Conservation (phyloP, 2,329 filamentous ascomycete species). For the Fusarium sp. region DNA sequence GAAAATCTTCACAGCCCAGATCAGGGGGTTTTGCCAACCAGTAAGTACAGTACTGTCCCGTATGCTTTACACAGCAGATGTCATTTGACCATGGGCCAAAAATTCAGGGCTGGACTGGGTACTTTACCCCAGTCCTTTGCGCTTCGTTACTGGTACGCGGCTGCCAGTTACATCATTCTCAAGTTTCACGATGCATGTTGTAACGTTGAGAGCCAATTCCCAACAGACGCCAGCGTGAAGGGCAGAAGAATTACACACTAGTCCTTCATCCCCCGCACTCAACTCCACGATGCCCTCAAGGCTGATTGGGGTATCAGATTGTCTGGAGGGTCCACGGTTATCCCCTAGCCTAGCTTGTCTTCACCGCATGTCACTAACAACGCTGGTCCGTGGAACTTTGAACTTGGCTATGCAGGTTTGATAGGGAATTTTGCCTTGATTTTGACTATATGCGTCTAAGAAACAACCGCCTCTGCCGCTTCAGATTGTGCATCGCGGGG, state of each 20-base stretch:
- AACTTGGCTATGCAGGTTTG: constrained; percentile 42
- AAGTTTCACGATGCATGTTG: constrained; percentile 26
- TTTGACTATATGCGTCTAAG: constrained; percentile 14
- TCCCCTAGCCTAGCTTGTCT: constrained; percentile 25
- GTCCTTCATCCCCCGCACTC: constrained; percentile 44
- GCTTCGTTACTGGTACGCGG: constrained; percentile 1
- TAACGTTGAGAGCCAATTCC: constrained; percentile 37
- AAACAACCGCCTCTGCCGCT: constrained; percentile 20
- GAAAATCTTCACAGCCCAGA: not conserved
- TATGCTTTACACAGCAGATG: constrained; percentile 6
- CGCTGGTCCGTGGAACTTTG: constrained; percentile 19
- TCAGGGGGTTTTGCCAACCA: not conserved
- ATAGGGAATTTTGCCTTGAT: constrained; percentile 14
- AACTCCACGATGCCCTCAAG: constrained; percentile 41
- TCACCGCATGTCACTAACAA: constrained; percentile 47
- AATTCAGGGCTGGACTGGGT: not conserved
- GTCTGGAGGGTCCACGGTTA: constrained; percentile 20
- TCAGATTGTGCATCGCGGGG: constrained; percentile 23
- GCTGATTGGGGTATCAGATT: constrained; percentile 38
- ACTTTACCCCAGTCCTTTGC: constrained; percentile 8
- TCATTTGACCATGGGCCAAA: constrained; percentile 9
- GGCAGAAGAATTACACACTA: constrained; percentile 11
- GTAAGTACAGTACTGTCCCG: not conserved
- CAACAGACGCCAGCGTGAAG: constrained; percentile 40
- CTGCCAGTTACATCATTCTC: constrained; percentile 26